phyloP scores from a whole-genome alignment of 139 green algal species.

The Picochlorum sp. region DNA sequence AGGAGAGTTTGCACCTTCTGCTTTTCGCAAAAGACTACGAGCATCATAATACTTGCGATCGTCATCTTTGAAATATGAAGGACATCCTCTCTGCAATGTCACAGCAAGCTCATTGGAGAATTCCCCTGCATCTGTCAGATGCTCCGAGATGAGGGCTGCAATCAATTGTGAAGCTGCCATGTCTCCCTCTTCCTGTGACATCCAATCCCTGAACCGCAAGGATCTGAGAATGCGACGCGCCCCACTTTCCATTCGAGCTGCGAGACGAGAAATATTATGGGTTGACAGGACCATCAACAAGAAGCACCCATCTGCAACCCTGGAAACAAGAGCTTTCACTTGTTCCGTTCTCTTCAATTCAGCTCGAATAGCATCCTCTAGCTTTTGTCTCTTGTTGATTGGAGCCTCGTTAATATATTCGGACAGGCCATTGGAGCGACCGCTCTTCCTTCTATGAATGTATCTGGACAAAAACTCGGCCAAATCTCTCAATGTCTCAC shows the following conservation, averaged over 20 bases:
- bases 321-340: constrained; percentile 39
- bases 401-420: constrained; percentile 1
- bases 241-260: constrained; percentile 33
- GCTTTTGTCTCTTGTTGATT: constrained; percentile 53
- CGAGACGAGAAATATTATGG: constrained; percentile 44
- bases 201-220: constrained; percentile 46
- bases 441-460: constrained; percentile 5
- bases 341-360: constrained; percentile 49
- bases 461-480: constrained; percentile 48
- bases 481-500: constrained; percentile 47
- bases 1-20: constrained; percentile 33
- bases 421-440: neutral
- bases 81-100: constrained; percentile 45
- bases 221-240: constrained; percentile 10
- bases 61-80: constrained; percentile 70
- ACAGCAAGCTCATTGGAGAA: constrained; percentile 48
- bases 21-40: constrained; percentile 32
- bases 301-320: constrained; percentile 52
- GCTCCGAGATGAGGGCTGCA: constrained; percentile 53
- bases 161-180: constrained; percentile 50
- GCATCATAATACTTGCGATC: constrained; percentile 70
- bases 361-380: constrained; percentile 53
- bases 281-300: constrained; percentile 36
- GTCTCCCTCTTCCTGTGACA: constrained; percentile 47
- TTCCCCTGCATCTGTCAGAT: constrained; percentile 31